Evolutionary conservation across 805 yeast species (phyloP).

Genomic region (Starmerella apis): DNA sequence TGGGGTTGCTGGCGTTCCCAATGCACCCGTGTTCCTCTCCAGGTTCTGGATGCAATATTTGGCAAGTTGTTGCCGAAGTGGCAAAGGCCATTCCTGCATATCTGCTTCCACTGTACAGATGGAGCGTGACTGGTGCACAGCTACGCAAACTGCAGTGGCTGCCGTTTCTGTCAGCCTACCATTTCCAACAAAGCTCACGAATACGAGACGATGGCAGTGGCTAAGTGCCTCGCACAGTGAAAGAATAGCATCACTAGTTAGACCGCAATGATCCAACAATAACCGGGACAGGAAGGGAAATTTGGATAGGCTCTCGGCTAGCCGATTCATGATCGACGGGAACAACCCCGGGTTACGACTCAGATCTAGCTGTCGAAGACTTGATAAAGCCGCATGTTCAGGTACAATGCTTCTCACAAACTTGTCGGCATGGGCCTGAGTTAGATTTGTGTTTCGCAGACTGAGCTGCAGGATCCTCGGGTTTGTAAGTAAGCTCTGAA

Average conservation of each 20-base stretch:
- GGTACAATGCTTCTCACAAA: conserved; percentile 30
- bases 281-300: conserved; percentile 54
- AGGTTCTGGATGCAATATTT: conserved; percentile 73
- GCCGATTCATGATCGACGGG: conserved; percentile 47
- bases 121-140: conserved; percentile 55
- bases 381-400: conserved; percentile 44
- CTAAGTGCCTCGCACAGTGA: conserved; percentile 59
- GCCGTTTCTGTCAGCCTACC: conserved; percentile 46
- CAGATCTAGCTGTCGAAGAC: conserved; percentile 61
- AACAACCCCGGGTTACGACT: conserved; percentile 60
- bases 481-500: conserved; percentile 26
- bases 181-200: conserved; percentile 60
- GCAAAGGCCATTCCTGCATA: conserved; percentile 47
- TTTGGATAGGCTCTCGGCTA: conserved; percentile 57
- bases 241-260: conserved; percentile 46
- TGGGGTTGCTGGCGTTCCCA: neutral
- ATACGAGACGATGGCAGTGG: conserved; percentile 53
- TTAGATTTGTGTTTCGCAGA: conserved; percentile 30
- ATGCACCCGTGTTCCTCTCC: conserved; percentile 32
- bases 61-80: conserved; percentile 61
- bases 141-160: conserved; percentile 55
- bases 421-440: conserved; percentile 14
- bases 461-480: conserved; percentile 51
- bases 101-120: conserved; percentile 62
- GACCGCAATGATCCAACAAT: conserved; percentile 59